Conservation (phyloP, 2,329 filamentous ascomycete species). For the Ceratocystis destructans region DNA sequence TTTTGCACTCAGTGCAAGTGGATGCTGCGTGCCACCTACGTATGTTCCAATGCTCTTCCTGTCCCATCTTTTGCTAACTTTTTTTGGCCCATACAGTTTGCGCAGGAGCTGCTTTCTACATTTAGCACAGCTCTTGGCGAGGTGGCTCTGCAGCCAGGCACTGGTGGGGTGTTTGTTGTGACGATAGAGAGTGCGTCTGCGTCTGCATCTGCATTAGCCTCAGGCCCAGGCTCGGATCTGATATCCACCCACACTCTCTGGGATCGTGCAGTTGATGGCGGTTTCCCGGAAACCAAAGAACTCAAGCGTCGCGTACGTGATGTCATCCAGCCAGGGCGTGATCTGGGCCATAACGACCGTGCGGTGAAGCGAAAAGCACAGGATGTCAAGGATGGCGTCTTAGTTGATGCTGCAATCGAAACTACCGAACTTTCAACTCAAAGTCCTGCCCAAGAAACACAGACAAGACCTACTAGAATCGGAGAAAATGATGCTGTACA, state of each 20-base stretch:
- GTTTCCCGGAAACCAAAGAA: conserved; percentile 89
- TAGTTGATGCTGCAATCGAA: conserved; percentile 11
- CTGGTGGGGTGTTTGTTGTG: conserved; percentile 72
- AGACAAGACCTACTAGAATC: neutral
- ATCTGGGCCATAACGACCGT: conserved; percentile 71
- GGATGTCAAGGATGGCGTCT: conserved; percentile 24
- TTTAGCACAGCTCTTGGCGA: conserved; percentile 76
- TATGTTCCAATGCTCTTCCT: conserved; percentile 31
- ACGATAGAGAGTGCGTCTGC: conserved; percentile 38
- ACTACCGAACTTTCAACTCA: neutral
- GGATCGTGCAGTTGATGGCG: conserved; percentile 76
- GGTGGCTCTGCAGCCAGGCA: conserved; percentile 71
- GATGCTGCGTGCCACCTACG: conserved; percentile 77
- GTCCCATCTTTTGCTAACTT: neutral
- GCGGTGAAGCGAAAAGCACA: conserved; percentile 16
- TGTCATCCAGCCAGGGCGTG: conserved; percentile 60
- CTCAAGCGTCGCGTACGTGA: conserved; percentile 75
- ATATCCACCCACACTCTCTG: conserved; percentile 44
- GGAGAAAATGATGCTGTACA: neutral
- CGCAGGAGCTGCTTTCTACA: conserved; percentile 87
- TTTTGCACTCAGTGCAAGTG: conserved; percentile 93
- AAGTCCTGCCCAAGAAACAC: neutral
- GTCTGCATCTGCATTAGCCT: conserved; percentile 13
- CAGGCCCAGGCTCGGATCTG: conserved; percentile 1
- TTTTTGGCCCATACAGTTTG: conserved; percentile 46